Base-by-base conservation (phyloP, 371 early-diverging fungal genomes). In the Astathelohania contejeani region DNA sequence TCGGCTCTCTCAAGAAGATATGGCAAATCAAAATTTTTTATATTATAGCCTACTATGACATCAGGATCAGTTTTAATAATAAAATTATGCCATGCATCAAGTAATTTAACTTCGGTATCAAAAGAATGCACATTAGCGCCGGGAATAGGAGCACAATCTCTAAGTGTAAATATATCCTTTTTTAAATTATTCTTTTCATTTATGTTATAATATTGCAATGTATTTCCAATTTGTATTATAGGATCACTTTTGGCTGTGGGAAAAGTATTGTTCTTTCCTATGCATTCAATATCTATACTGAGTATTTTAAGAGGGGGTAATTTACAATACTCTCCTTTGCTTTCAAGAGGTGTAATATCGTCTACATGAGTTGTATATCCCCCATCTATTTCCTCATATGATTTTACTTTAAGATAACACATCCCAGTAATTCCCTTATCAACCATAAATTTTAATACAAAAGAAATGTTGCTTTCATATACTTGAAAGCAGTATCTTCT, bases 261-360 rank as follows among this genome's bases (percentile, higher is more conserved):
- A 62, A 98, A 98, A n/a, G 86, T 75, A 38, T 89, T 89, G 56
- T 85, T 86, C 32, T 90, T 76, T 19, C 94, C 92, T 35, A 88
- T 84, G 67, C 94, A 93, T 76, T 98, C 99, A 60, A 98, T 93
- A 82, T 98, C 99, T 67, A 95, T 89, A 66, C 88, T 87, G 39
- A 97, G 67, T 45, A 96, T 83, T 53, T 95, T 82, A 19, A 96
- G 76, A 0, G 95, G 95, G 0, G 96, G 95, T 40, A 94, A 77
- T 48, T 82, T 80, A 2, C 83, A 83, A 87, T 87, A 92, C 18
- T 86, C 84, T 22, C 83, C 86, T n/a, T n/a, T n/a, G n/a, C n/a
- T n/a, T n/a, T n/a, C n/a, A 63, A 83, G 85, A 0, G 89, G 83
- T 9, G 80, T 77, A 62, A 93, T 83, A 37, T 84, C 78, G 46